These are phyloP conservation scores for Xylaria sp. DNA, from an alignment of 2,329 filamentous ascomycete species.

Conservation along the genomic window DNA sequence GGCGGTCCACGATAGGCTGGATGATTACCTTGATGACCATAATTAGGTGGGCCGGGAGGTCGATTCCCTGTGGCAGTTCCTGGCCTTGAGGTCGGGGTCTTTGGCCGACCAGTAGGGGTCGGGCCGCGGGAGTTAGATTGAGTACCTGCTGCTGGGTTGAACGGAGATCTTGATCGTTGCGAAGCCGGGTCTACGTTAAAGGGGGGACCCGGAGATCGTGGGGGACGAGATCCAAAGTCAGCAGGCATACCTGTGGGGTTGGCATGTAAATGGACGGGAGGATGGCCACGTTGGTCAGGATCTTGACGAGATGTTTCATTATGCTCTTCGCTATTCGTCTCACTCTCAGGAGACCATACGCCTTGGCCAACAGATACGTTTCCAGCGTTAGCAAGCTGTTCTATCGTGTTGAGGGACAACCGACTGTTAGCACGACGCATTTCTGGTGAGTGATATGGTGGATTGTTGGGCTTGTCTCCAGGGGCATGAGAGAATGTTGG, in stretches of 20 bases:
- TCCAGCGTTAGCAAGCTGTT: slow-evolving; percentile 79
- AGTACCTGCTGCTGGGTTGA: slow-evolving; percentile 49
- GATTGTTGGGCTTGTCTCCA: slow-evolving; percentile 73
- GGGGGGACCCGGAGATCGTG: slow-evolving; percentile 53
- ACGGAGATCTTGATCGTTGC: slow-evolving; percentile 58
- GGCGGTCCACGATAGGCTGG: slow-evolving; percentile 51
- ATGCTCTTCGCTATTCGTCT: slow-evolving; percentile 50
- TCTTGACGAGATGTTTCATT: slow-evolving; percentile 48
- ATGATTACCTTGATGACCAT: slow-evolving; percentile 42
- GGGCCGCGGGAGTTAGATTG: slow-evolving; percentile 49
- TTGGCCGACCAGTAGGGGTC: slow-evolving; percentile 48
- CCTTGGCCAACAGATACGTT: slow-evolving; percentile 57
- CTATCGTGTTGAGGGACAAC: slow-evolving; percentile 82
- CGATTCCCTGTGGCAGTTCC: slow-evolving; percentile 45
- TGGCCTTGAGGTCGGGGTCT: slow-evolving; percentile 47
- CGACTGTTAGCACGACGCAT: slow-evolving; percentile 83
- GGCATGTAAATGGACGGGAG: slow-evolving; percentile 62
- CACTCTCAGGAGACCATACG: slow-evolving; percentile 44
- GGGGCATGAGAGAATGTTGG: slow-evolving; percentile 83
- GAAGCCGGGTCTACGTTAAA: slow-evolving; percentile 54
- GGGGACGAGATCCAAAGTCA: slow-evolving; percentile 62
- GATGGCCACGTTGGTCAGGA: slow-evolving; percentile 54
- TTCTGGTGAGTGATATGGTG: slow-evolving; percentile 79
- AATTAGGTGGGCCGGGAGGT: slow-evolving; percentile 40
- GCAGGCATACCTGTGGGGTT: slow-evolving; percentile 62